Conservation (phyloP, 768 basidiomycete genomes). For the Fomitopsis pulvina region DNA sequence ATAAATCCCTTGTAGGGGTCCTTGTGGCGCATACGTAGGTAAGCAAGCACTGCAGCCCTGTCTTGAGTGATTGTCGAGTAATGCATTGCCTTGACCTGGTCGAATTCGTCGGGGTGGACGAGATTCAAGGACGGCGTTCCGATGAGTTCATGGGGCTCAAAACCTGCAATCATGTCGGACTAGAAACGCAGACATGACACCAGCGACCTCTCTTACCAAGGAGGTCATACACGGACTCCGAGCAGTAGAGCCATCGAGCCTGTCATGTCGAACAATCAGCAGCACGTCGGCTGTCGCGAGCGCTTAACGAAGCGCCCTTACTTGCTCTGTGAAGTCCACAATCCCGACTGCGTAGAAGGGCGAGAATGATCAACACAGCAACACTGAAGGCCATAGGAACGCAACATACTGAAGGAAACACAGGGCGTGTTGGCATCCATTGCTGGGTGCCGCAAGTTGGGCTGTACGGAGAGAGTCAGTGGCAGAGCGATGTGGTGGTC, state of each 20-base stretch:
- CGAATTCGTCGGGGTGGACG: constrained; percentile 76
- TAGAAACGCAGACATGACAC: not conserved
- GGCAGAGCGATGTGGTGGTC: constrained; percentile 3
- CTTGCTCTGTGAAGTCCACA: constrained; percentile 74
- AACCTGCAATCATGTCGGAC: constrained; percentile 38
- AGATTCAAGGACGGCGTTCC: constrained; percentile 66
- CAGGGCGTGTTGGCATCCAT: constrained; percentile 36
- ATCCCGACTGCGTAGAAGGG: constrained; percentile 51
- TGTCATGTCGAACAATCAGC: constrained; percentile 9
- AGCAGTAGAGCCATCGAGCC: constrained; percentile 24
- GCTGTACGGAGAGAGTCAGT: not conserved
- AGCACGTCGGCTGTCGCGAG: constrained; percentile 2
- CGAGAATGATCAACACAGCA: not conserved
- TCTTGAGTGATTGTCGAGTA: constrained; percentile 74
- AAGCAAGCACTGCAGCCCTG: constrained; percentile 74
- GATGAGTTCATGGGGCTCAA: constrained; percentile 65
- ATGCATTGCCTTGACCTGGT: constrained; percentile 59
- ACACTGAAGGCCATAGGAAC: constrained; percentile 2
- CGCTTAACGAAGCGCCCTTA: constrained; percentile 23
- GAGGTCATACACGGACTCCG: constrained; percentile 21
- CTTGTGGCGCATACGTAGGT: constrained; percentile 75
- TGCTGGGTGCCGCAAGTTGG: constrained; percentile 1
- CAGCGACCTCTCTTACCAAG: constrained; percentile 13
- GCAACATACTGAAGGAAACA: constrained; percentile 70
- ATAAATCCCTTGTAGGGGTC: constrained; percentile 72